A percentile compares a stretch with the other conserved stretches of the same genome.
Conservation (phyloP, 805 yeast species). For the Yamadazyma olivae region DNA sequence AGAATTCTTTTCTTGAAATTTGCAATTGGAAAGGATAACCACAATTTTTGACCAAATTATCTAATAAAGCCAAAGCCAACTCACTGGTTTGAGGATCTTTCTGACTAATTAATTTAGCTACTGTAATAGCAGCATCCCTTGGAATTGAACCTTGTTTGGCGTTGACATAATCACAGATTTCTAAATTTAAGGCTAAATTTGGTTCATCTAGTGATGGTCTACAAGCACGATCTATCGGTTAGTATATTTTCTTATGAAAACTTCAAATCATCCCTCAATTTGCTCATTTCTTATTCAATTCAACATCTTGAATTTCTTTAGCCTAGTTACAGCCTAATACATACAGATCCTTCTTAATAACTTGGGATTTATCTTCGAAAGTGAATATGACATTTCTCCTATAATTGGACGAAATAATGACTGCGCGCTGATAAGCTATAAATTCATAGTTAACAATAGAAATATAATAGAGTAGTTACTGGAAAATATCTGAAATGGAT, state of each 20-base stretch:
- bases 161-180: slow-evolving; percentile 90
- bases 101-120: slow-evolving; percentile 78
- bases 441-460: too few relatives aligned
- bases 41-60: slow-evolving; percentile 92
- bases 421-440: too few relatives aligned
- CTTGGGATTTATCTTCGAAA: slow-evolving; percentile 45
- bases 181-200: slow-evolving; percentile 81
- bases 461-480: too few relatives aligned
- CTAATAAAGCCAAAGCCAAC: slow-evolving; percentile 80
- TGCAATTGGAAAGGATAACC: slow-evolving; percentile 97
- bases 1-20: slow-evolving; percentile 89
- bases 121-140: slow-evolving; percentile 85
- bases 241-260: too few relatives aligned
- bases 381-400: slow-evolving; percentile 41
- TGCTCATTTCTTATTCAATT: background rate
- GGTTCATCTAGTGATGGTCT: slow-evolving; percentile 82
- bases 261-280: slow-evolving; percentile 1
- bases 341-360: slow-evolving; percentile 42
- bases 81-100: slow-evolving; percentile 81
- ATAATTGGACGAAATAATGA: too few relatives aligned
- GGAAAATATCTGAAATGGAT: too few relatives aligned
- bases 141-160: slow-evolving; percentile 90
- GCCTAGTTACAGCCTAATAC: too few relatives aligned
- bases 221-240: slow-evolving; percentile 68
- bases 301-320: background rate